Conservation (phyloP, 768 basidiomycete genomes). For the Cyclocybe cylindracea region DNA sequence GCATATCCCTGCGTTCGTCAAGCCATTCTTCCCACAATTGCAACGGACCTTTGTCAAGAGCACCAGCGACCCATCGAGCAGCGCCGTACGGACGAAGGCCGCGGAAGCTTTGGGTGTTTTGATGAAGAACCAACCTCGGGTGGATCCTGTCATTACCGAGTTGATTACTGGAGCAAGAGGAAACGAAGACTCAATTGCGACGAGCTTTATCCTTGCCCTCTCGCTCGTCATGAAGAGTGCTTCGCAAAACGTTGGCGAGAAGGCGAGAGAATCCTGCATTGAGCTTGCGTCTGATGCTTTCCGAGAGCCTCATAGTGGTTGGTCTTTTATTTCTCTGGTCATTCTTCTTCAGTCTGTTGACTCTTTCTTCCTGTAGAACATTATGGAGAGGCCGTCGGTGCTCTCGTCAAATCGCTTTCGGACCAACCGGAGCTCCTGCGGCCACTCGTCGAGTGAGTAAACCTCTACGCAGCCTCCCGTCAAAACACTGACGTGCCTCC, state of each 20-base stretch:
- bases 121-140: constrained; percentile 88
- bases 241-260: constrained; percentile 74
- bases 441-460: constrained; percentile 65
- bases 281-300: constrained; percentile 83
- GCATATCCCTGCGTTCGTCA: constrained; percentile 85
- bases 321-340: constrained; percentile 3
- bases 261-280: constrained; percentile 67
- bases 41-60: constrained; percentile 97
- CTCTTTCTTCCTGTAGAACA: constrained; percentile 48
- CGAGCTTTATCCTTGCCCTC: constrained; percentile 75
- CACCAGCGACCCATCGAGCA: constrained; percentile 75
- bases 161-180: constrained; percentile 60
- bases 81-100: constrained; percentile 78
- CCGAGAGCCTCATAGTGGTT: constrained; percentile 69
- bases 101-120: constrained; percentile 84
- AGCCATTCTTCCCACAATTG: constrained; percentile 97
- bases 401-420: constrained; percentile 64
- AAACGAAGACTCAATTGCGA: constrained; percentile 70
- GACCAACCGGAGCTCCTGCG: constrained; percentile 62
- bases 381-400: constrained; percentile 65
- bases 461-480: neutral
- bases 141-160: constrained; percentile 94
- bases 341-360: constrained; percentile 3
- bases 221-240: constrained; percentile 74
- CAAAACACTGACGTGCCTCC: constrained; percentile 4